These are phyloP conservation scores for Lotmaria passim DNA, from an alignment of 208 protist species.

Conservation along the genomic window DNA sequence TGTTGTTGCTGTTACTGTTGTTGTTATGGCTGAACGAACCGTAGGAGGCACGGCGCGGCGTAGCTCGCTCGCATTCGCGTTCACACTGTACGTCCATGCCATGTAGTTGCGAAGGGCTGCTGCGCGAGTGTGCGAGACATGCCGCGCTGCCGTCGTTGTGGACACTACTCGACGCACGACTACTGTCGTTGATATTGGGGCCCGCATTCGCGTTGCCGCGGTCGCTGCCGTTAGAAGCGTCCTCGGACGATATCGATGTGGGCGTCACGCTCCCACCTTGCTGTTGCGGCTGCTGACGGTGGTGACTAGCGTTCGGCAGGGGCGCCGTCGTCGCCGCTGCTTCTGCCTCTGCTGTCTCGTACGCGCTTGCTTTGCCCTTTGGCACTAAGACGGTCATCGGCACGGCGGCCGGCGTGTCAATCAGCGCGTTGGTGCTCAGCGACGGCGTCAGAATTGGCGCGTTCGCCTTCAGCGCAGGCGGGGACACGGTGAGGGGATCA, in stretches of 20 bases:
- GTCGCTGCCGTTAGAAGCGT: neutral
- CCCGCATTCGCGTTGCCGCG: too few species aligned
- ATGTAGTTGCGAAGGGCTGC: neutral
- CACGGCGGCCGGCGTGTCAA: neutral
- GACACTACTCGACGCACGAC: neutral
- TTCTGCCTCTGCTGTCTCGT: too few species aligned
- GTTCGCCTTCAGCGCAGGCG: neutral
- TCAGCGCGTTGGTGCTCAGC: constrained; percentile 1
- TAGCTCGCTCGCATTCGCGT: neutral
- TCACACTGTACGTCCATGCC: neutral
- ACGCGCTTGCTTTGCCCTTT: too few species aligned
- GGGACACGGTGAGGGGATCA: neutral
- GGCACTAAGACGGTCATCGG: neutral
- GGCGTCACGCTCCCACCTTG: neutral
- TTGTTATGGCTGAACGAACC: neutral
- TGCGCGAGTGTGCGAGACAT: too few species aligned
- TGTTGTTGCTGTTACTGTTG: neutral
- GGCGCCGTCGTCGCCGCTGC: too few species aligned
- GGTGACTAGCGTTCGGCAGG: neutral
- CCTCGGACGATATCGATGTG: neutral
- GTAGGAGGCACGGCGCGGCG: neutral
- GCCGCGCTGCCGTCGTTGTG: neutral
- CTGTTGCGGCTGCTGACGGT: neutral
- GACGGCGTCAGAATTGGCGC: neutral
- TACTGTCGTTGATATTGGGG: neutral